A percentile compares a stretch with the other conserved stretches of the same genome.
These are phyloP conservation scores for Paramecium sonneborni DNA, from an alignment of 73 alveolate species.

Conservation along the genomic window DNA sequence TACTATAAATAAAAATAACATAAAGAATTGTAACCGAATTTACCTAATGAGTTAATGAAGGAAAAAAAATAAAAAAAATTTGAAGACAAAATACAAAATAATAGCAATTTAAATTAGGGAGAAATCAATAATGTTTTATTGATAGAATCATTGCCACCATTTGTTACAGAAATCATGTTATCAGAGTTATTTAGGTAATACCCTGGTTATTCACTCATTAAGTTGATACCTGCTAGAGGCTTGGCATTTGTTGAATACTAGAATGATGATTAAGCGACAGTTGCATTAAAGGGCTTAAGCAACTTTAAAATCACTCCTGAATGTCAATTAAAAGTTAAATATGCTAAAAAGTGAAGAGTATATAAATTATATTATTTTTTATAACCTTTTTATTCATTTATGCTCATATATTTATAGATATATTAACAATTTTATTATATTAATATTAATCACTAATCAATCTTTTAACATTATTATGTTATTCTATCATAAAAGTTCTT, in stretches of 20 bases:
- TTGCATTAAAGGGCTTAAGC: constrained; percentile 31
- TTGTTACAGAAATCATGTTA: constrained; percentile 42
- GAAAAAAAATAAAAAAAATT: not conserved
- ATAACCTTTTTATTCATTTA: not conserved
- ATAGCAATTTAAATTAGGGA: not conserved
- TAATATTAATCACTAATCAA: too few species aligned
- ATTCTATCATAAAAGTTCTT: too few species aligned
- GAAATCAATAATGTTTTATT: constrained; percentile 43
- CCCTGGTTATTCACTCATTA: constrained; percentile 41
- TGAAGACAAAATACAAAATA: not conserved
- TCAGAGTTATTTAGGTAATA: constrained; percentile 7
- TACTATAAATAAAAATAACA: constrained; percentile 27
- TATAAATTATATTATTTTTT: not conserved
- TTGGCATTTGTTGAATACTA: constrained; percentile 47
- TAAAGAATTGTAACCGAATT: constrained; percentile 29
- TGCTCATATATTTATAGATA: not conserved
- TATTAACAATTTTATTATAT: too few species aligned
- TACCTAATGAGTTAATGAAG: not conserved
- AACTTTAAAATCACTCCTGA: constrained; percentile 19
- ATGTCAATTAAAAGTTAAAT: constrained; percentile 2
- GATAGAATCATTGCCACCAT: not conserved
- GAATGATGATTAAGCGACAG: constrained; percentile 43
- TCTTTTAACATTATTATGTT: too few species aligned
- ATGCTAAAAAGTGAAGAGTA: constrained; percentile 42
- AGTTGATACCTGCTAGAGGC: constrained; percentile 36